Base-by-base conservation (phyloP, 2,329 filamentous ascomycete species). In the Cladosporium sp. region DNA sequence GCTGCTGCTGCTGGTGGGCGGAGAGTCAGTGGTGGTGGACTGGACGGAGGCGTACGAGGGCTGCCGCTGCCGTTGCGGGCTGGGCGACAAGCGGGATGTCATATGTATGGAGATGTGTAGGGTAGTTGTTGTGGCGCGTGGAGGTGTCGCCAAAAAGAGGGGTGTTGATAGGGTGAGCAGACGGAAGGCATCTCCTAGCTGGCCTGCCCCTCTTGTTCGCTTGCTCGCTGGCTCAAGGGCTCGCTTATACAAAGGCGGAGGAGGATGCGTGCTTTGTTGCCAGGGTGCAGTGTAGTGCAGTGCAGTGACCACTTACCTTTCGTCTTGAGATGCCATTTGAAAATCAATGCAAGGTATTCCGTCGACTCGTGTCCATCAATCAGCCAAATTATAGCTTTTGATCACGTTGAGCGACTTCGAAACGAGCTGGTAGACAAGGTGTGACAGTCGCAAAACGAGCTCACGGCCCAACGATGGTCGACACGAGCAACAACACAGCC, bases 11-110 rank as follows among this genome's bases (percentile, higher is more conserved):
- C 37, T 63, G 50, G 3, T 37, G 33, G 50, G 50, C 18, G 50
- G 61, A 35, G 50, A 35, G 28, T 33, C 28, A 35, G 37, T 26
- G 40, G 33, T 46, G 26, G 35, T 53, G 26, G 58, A 57, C 56
- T 52, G 35, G 50, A 44, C 14, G 49, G 55, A 57, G n/a, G 55
- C 33, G 21, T 35, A 16, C 18, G 33, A 55, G 50, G 50, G 49
- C 61, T 55, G 61, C 37, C 61, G 44, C 35, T 56, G 61, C 61
- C 61, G 53, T n/a, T 63, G 61, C 50, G 61, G 61, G 50, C 61
- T 63, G 50, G 61, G 50, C 35, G 61, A 63, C n/a, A 44, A 50
- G 50, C 61, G 61, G 35, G 61, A 56, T 35, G 61, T 56, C 61
- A 63, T 63, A 35, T 37, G 49, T 63, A 35, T 37, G 49, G 23